Evolutionary conservation across 495 filamentous ascomycete species (phyloP), one percentile per base, ranked within the genome.

Genomic region (Podospora bellae-mahoneyi): DNA sequence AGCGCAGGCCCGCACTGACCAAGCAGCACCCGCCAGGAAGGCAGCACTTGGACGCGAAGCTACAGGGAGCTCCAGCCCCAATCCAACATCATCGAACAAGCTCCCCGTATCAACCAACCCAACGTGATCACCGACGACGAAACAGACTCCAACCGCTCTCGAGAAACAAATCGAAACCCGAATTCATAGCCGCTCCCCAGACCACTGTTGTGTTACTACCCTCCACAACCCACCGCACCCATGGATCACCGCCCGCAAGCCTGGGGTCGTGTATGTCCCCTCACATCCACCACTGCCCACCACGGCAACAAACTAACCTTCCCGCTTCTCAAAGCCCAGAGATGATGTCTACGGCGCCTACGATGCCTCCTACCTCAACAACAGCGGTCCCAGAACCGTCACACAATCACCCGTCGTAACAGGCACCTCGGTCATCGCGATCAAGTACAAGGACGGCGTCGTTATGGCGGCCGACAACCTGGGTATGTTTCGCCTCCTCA

Each of bases 181-280:
- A 64, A 55, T 9, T 32, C 26, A 66, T 60, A 61, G 9, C 54
- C 68, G 18, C 57, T 18, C 34, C 68, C 69, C 57, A 66, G 53
- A 18, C 16, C 64, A 58, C 68, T 28, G 48, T 61, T 61, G 67
- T 62, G 23, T 60, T 66, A 61, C 13, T 39, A 48, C 60, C 69
- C 66, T 30, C 44, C 39, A 66, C 66, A 65, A 53, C 66, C 32
- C 44, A 69, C 53, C 23, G n/a, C 66, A 66, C 27, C 60, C 64
- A 98, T 98, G 94, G 94, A 97, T 79, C 94, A 98, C 82, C 87
- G 92, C 77, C 94, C 94, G 68, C 91, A 96, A 88, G 89, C 89
- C 73, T 98, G 94, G 94, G 94, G 94, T 77, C 91, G 94, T 81
- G 95, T 97, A 92, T 71, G 76, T 74, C 78, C 74, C 77, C 77